Conservation (phyloP, 1,139 yeast species). For the Taphrina sp. region DNA sequence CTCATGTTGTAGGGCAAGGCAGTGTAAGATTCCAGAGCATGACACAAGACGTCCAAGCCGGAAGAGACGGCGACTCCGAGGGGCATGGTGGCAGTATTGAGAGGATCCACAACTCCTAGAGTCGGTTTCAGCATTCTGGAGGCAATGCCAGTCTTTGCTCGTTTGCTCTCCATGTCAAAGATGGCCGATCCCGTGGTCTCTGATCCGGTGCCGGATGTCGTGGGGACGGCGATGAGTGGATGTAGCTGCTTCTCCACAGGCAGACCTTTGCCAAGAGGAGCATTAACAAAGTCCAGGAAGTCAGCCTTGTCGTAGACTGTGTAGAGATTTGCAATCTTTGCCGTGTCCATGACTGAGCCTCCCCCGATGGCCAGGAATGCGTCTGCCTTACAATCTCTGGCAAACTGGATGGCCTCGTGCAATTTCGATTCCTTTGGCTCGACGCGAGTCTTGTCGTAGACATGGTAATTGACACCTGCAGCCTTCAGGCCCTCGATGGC, state of each 20-base stretch:
- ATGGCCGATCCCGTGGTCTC: constrained; percentile 39
- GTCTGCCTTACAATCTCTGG: constrained; percentile 44
- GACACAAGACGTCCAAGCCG: constrained; percentile 51
- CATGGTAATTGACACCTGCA: constrained; percentile 46
- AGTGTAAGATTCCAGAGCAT: constrained; percentile 50
- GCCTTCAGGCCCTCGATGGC: constrained; percentile 45
- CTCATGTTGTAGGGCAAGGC: constrained; percentile 48
- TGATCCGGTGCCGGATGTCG: constrained; percentile 50
- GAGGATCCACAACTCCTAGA: constrained; percentile 49
- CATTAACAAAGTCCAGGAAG: constrained; percentile 48
- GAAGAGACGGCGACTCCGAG: constrained; percentile 49
- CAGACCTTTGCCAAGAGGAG: constrained; percentile 48
- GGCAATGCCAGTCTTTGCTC: constrained; percentile 49
- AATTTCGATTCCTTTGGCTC: constrained; percentile 47
- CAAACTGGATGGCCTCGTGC: constrained; percentile 47
- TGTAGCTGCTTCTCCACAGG: constrained; percentile 44
- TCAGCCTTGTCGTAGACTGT: constrained; percentile 47
- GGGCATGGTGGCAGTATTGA: constrained; percentile 49
- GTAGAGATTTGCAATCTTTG: constrained; percentile 47
- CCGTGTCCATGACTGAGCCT: constrained; percentile 49
- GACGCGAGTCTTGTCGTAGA: constrained; percentile 46
- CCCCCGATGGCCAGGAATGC: constrained; percentile 50
- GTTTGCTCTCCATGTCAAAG: constrained; percentile 44
- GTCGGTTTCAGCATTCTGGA: constrained; percentile 47
- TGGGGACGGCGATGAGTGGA: constrained; percentile 51